These are phyloP conservation scores for Chrysanthemum seticuspe DNA, from an alignment of 129 eudicot genomes.

Conservation along the genomic window DNA sequence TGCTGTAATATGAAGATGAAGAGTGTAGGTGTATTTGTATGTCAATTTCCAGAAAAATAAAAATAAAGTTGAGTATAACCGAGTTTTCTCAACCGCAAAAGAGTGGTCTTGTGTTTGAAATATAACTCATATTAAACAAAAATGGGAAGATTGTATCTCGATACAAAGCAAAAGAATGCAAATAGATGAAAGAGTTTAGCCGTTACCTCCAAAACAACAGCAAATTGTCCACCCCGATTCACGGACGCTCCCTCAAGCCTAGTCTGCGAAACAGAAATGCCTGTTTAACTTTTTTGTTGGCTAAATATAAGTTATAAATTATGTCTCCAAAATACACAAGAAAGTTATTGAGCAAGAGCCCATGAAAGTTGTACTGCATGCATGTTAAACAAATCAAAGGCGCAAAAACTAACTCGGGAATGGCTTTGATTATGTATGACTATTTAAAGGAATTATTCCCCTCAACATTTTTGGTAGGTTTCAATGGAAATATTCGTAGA, in stretches of 20 bases:
- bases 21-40: neutral
- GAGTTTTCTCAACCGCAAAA: neutral
- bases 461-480: too few species aligned
- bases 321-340: too few species aligned
- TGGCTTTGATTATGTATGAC: too few species aligned
- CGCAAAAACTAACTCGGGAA: neutral
- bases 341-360: too few species aligned
- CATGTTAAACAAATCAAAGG: too few species aligned
- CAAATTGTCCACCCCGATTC: conserved; percentile 64
- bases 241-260: conserved; percentile 91
- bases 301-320: neutral
- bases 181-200: conserved; percentile 7
- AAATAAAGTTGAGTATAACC: neutral
- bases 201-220: conserved; percentile 90
- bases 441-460: too few species aligned
- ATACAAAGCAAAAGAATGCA: conserved; percentile 16
- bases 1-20: neutral
- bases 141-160: neutral
- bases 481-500: too few species aligned
- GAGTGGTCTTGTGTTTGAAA: conserved; percentile 3
- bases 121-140: neutral
- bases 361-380: too few species aligned
- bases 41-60: conserved; percentile 3
- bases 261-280: conserved; percentile 46
- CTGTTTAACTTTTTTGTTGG: neutral